Conservation (phyloP, 441 rosid species). For the Euphorbia schlechtendalii region DNA sequence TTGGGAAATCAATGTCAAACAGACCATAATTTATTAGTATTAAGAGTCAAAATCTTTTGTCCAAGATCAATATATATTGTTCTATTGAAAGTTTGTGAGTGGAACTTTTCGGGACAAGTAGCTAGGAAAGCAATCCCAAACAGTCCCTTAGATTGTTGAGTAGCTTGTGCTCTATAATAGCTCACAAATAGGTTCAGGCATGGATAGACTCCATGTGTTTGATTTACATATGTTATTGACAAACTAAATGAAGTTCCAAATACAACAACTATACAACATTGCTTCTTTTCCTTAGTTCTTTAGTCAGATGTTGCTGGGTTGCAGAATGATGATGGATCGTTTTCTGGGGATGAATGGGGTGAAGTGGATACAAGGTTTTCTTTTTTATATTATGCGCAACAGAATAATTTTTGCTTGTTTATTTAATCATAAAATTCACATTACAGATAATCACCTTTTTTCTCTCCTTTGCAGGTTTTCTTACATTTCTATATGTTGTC, state of each 20-base stretch:
- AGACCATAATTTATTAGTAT: too few relatives aligned
- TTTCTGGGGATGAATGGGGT: constrained; percentile 89
- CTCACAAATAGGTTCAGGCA: not conserved
- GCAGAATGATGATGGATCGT: constrained; percentile 91
- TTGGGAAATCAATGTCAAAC: too few relatives aligned
- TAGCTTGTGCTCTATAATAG: not conserved
- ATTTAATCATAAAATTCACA: not conserved
- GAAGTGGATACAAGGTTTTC: constrained; percentile 78
- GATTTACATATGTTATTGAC: not conserved
- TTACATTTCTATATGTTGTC: constrained; percentile 73
- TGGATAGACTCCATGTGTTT: not conserved
- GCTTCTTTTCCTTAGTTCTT: constrained; percentile 32
- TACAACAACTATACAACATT: too few relatives aligned
- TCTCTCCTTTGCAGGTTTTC: constrained; percentile 48
- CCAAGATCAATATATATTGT: too few relatives aligned
- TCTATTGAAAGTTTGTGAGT: too few relatives aligned
- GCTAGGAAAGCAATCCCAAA: too few relatives aligned
- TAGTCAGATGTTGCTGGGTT: constrained; percentile 53
- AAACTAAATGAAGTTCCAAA: not conserved
- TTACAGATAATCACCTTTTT: not conserved
- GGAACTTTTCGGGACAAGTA: too few relatives aligned
- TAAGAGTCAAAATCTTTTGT: too few relatives aligned
- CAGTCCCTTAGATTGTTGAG: too few relatives aligned
- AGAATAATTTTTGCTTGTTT: not conserved
- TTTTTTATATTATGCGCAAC: constrained; percentile 3